Percentiles rank a stretch among this genome's conserved stretches.
Conservation (phyloP, 441 rosid genomes). For the Brassica hybrid region DNA sequence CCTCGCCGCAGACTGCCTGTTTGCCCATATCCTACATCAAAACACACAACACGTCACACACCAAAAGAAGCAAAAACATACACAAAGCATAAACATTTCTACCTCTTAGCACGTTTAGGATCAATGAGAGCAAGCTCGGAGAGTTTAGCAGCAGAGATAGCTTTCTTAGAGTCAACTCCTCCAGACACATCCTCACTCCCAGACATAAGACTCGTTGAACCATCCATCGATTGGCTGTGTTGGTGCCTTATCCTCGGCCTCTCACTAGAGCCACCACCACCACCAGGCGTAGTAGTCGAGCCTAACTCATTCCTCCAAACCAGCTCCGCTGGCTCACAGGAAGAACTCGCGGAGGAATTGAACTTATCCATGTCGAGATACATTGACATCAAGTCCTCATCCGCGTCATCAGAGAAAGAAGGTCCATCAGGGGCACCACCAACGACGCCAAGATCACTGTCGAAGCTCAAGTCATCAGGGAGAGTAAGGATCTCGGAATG, state of each 20-base stretch:
- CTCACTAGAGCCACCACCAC: no score
- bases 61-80: no score
- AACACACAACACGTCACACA: not conserved
- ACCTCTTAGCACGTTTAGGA: slow-evolving; percentile 99
- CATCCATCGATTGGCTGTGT: slow-evolving; percentile 98
- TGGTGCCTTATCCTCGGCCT: slow-evolving; percentile 95
- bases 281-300: no score
- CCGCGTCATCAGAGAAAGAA: slow-evolving; percentile 67
- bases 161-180: slow-evolving; percentile 79
- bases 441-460: slow-evolving; percentile 95
- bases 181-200: no score
- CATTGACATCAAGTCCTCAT: slow-evolving; percentile 84
- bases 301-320: slow-evolving; percentile 39
- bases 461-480: slow-evolving; percentile 96
- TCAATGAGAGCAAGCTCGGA: slow-evolving; percentile 98
- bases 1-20: slow-evolving; percentile 99
- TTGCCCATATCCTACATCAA: slow-evolving; percentile 88
- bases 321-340: slow-evolving; percentile 59
- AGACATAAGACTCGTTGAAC: slow-evolving; percentile 74
- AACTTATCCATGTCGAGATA: slow-evolving; percentile 97
- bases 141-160: slow-evolving; percentile 93
- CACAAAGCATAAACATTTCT: no score
- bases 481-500: slow-evolving; percentile 97
- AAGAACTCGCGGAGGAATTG: slow-evolving; percentile 73
- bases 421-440: slow-evolving; percentile 96